These are phyloP conservation scores for Stipa capillata DNA, from an alignment of 176 grass and related monocot species.

Conservation along the genomic window DNA sequence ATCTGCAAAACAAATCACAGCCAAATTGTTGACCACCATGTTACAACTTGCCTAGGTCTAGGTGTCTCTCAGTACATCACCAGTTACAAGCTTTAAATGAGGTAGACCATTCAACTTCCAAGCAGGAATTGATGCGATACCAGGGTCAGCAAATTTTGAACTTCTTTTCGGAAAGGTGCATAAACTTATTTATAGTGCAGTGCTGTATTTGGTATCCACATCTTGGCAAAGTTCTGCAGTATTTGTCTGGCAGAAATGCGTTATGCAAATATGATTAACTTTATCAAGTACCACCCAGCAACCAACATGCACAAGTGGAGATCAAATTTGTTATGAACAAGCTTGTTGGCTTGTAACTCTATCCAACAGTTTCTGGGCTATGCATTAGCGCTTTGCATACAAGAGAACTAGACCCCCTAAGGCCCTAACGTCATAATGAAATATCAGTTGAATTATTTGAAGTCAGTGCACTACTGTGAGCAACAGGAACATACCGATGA, in stretches of 20 bases:
- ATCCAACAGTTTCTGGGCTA: neutral
- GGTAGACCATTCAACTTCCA: no score
- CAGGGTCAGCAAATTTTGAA: neutral
- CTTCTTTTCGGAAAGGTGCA: neutral
- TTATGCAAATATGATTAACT: neutral
- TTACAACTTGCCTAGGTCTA: no score
- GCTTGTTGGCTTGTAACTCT: neutral
- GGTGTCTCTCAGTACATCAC: no score
- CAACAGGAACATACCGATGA: constrained; percentile 39
- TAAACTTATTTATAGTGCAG: neutral
- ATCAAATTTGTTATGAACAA: neutral
- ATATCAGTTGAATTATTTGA: neutral
- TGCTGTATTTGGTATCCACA: neutral
- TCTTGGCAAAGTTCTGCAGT: neutral
- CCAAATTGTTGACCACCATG: no score
- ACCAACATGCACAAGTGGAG: neutral
- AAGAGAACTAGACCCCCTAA: neutral
- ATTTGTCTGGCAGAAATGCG: neutral
- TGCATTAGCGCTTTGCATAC: neutral
- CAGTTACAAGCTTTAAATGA: no score
- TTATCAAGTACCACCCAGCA: neutral
- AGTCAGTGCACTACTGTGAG: neutral
- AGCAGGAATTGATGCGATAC: neutral
- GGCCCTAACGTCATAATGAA: neutral
- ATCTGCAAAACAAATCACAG: neutral